Base-by-base conservation (phyloP, 805 yeast genomes). In the Saccharomycopsis babjevae region DNA sequence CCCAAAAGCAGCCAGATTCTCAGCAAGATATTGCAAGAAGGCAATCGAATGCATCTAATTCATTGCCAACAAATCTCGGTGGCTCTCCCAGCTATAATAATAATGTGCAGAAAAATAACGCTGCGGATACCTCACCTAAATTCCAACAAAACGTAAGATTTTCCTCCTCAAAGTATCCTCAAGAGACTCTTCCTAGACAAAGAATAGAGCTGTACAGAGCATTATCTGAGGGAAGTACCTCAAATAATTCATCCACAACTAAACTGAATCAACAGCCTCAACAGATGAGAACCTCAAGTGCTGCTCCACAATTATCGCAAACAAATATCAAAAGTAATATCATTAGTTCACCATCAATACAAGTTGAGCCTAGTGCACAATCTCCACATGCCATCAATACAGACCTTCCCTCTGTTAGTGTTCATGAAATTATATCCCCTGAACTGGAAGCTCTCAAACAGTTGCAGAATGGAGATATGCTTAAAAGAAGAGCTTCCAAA, bases 401-500 rank as follows among this genome's bases (percentile, higher is more conserved):
- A 11, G 52, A 46, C 10, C 32, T 46, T 25, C 52, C 52, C 5
- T 46, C 52, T 15, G 52, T 46, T 18, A 46, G 52, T 46, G 28
- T 46, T 25, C 22, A 46, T 46, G 52, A 46, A 46, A 39, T 28
- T 32, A 28, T 18, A 32, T 52, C 56, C 30, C 59, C 57, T 22
- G 59, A 68, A 59, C 73, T 71, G 22, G 90, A 86, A 66, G 90
- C 97, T 0, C 76, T 92, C 34, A 77, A 84, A 0, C 89, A 88
- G 66, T 76, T 93, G 10, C 97, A 93, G 68, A 84, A 85, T 55
- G 89, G 92, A 2, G 89, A 88, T 56, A 86, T 89, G 2, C 75
- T 94, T 38, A 96, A 87, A 75, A 80, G 99, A 66, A 81, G 97
- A 64, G 99, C 98, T 0, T 92, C 97, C 0, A 86, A 93, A 67